A percentile compares a stretch with the other conserved stretches of the same genome.
These are phyloP conservation scores for Apiosordaria backusii DNA, from an alignment of 495 filamentous ascomycete genomes.

Conservation along the genomic window DNA sequence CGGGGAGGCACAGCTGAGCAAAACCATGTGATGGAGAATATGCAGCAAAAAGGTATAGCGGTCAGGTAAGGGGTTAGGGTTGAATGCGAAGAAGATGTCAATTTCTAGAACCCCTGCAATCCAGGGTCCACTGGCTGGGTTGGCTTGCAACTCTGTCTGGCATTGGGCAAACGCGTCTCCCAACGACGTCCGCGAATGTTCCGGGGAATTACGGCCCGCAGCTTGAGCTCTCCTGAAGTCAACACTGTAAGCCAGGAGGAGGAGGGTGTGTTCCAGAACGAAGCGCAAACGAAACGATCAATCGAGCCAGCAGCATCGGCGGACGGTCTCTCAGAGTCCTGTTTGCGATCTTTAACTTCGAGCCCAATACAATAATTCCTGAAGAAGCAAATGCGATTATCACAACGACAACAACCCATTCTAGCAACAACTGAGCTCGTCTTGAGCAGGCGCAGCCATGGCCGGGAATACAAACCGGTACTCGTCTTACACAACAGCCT, in stretches of 20 bases:
- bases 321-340: not conserved
- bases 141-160: constrained; percentile 7
- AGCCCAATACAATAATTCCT: not conserved
- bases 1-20: not conserved
- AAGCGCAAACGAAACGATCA: not conserved
- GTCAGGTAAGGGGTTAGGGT: constrained; percentile 2
- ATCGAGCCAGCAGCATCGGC: not conserved
- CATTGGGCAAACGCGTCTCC: constrained; percentile 14
- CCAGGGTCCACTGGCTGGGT: constrained; percentile 4
- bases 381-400: constrained; percentile 19
- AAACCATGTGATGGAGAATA: not conserved
- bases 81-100: not conserved
- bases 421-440: not conserved
- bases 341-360: not conserved
- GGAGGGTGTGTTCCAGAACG: not conserved
- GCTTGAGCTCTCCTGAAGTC: not conserved
- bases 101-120: not conserved
- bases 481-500: constrained; percentile 50
- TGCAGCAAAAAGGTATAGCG: not conserved
- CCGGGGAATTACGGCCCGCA: constrained; percentile 18
- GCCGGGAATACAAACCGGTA: constrained; percentile 55
- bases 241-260: not conserved
- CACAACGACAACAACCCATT: not conserved
- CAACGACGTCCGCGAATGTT: constrained; percentile 8
- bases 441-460: constrained; percentile 33